These are phyloP conservation scores for Metschnikowia borealis DNA, from an alignment of 805 yeast species.

Conservation along the genomic window DNA sequence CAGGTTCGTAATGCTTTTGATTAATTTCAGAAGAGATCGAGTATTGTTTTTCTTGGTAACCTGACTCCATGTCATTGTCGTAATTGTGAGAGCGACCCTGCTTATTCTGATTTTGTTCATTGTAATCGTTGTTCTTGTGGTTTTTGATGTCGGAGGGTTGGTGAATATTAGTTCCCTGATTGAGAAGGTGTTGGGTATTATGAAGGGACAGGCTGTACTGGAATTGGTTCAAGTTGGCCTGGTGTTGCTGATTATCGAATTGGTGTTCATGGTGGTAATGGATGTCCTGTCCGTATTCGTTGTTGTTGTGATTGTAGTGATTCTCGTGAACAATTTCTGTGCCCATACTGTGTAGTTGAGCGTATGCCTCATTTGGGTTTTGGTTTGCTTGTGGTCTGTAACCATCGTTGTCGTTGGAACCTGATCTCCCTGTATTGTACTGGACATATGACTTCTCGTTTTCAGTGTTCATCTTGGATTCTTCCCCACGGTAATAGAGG, in stretches of 20 bases:
- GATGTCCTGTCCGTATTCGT: not conserved
- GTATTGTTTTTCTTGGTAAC: not conserved
- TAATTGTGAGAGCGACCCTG: conserved; percentile 1
- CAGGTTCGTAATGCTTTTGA: not conserved
- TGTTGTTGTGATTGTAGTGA: not conserved
- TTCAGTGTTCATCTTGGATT: not conserved
- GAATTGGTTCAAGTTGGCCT: not conserved
- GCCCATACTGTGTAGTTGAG: not conserved
- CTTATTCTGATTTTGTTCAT: conserved; percentile 1
- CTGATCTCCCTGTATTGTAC: not conserved
- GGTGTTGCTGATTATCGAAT: conserved; percentile 1
- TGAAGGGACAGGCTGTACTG: not conserved
- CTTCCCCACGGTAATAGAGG: not conserved
- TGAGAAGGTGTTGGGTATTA: not conserved
- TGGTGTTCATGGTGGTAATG: not conserved
- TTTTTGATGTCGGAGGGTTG: not conserved
- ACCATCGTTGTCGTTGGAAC: not conserved
- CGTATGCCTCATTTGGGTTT: not conserved
- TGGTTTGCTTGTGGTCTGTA: not conserved
- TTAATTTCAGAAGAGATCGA: not conserved
- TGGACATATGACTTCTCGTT: not conserved
- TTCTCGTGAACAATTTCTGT: not conserved
- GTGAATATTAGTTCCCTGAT: not conserved
- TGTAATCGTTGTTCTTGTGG: not conserved
- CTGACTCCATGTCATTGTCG: not conserved